Percentiles rank a stretch among this genome's conserved stretches.
These are phyloP conservation scores for Mesembryanthemum crystallinum DNA, from an alignment of 148 eudicot species.

Conservation along the genomic window DNA sequence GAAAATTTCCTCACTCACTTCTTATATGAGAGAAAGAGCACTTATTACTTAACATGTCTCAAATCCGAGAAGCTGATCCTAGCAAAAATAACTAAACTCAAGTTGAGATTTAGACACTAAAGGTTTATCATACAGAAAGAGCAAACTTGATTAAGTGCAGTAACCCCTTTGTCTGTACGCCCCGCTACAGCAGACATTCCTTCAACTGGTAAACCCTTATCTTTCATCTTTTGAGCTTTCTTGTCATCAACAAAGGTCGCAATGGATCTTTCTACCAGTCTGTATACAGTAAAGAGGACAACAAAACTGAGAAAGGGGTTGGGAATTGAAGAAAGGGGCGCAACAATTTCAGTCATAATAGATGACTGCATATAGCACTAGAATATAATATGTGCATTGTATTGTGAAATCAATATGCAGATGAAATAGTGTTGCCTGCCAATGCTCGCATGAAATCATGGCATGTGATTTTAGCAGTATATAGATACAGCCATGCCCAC, in stretches of 20 bases:
- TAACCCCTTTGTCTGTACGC: conserved; percentile 95
- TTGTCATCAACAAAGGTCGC: conserved; percentile 83
- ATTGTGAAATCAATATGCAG: not conserved
- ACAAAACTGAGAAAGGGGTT: conserved; percentile 7
- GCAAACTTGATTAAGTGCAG: conserved; percentile 88
- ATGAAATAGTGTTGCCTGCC: not conserved
- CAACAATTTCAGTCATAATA: not conserved
- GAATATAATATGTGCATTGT: not conserved
- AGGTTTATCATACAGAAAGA: conserved; percentile 70
- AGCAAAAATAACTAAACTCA: not conserved
- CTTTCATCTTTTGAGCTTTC: conserved; percentile 67
- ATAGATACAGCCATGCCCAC: not conserved
- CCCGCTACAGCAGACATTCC: conserved; percentile 79
- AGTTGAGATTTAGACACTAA: conserved; percentile 15
- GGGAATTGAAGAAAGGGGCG: not conserved
- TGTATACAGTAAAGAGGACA: conserved; percentile 30
- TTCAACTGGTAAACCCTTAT: conserved; percentile 77
- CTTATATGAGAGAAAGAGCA: not conserved
- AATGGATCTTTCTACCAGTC: conserved; percentile 66
- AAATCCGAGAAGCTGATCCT: not conserved
- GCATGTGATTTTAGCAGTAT: not conserved
- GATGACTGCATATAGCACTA: not conserved
- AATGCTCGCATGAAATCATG: not conserved
- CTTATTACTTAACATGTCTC: not conserved
- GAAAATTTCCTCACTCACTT: not conserved